Percentiles rank a stretch among this genome's conserved stretches.
Evolutionary conservation across 2,329 filamentous ascomycete genomes (phyloP).

Genomic region (Peltaster fructicola): DNA sequence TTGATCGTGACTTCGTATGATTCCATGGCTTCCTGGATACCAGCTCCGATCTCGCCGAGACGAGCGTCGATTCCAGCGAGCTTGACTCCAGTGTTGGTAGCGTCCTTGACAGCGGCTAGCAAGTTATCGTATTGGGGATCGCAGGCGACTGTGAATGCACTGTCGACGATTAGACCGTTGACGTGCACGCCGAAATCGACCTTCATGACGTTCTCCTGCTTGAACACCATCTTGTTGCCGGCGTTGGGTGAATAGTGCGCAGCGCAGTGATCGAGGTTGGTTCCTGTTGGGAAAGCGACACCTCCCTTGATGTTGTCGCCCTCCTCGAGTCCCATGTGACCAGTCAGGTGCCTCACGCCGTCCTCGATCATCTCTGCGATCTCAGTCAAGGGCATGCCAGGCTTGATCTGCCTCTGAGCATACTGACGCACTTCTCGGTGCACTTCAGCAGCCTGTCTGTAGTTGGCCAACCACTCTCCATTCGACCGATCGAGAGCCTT

Average conservation of each 20-base stretch:
- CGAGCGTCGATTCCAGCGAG: conserved; percentile 38
- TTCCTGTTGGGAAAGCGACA: conserved; percentile 38
- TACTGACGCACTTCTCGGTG: conserved; percentile 38
- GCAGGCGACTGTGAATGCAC: conserved; percentile 63
- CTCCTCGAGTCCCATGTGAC: conserved; percentile 33
- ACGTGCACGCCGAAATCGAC: conserved; percentile 71
- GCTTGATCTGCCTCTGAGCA: conserved; percentile 31
- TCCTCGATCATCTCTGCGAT: conserved; percentile 39
- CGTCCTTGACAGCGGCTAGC: conserved; percentile 53
- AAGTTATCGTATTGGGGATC: conserved; percentile 60
- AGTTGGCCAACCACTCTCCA: conserved; percentile 32
- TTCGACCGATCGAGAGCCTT: conserved; percentile 28
- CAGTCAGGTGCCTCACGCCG: conserved; percentile 32
- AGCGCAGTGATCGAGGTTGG: conserved; percentile 35
- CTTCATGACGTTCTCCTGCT: conserved; percentile 65
- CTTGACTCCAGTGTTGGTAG: conserved; percentile 45
- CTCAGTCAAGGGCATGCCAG: conserved; percentile 30
- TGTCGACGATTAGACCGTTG: conserved; percentile 65
- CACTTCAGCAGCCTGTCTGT: conserved; percentile 38
- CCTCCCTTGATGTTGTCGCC: conserved; percentile 34
- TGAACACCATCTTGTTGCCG: conserved; percentile 47
- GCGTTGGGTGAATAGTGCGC: conserved; percentile 42
- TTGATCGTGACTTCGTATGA: conserved; percentile 41
- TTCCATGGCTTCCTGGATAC: conserved; percentile 44
- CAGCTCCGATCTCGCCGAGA: conserved; percentile 37